A percentile compares a stretch with the other conserved stretches of the same genome.
These are phyloP conservation scores for Salix caprea DNA, from an alignment of 345 rosid genomes.

Conservation along the genomic window DNA sequence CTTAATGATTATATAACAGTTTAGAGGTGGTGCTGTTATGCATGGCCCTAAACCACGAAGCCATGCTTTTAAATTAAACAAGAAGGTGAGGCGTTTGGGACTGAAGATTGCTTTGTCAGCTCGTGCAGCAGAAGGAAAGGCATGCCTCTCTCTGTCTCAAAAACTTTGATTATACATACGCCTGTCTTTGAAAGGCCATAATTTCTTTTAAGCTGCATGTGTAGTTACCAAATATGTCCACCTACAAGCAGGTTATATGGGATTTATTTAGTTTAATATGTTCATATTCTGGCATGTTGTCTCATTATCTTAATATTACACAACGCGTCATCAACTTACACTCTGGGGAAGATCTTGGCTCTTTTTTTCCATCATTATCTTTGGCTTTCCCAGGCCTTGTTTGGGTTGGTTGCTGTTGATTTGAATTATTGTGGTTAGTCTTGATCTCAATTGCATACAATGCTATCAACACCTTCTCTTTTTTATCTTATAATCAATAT, in stretches of 20 bases:
- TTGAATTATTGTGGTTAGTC: neutral
- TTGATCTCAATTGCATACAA: neutral
- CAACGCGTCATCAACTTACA: neutral
- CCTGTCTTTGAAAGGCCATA: neutral
- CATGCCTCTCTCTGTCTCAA: constrained; percentile 21
- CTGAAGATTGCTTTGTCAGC: constrained; percentile 88
- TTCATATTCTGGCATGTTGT: neutral
- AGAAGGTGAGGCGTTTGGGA: constrained; percentile 86
- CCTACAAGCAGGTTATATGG: neutral
- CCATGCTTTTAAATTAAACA: constrained; percentile 84
- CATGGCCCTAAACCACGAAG: constrained; percentile 94
- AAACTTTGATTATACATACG: neutral
- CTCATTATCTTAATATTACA: neutral
- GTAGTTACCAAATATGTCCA: neutral
- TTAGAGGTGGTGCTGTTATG: constrained; percentile 84
- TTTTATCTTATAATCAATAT: neutral
- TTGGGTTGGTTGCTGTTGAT: neutral
- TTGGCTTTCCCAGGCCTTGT: neutral
- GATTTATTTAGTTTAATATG: neutral
- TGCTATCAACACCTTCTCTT: neutral
- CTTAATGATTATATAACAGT: constrained; percentile 44
- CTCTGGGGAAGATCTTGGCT: neutral
- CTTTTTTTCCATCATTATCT: neutral
- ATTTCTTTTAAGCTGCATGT: neutral
- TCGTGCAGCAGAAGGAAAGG: constrained; percentile 96